Percentiles rank a stretch among this genome's conserved stretches.
These are phyloP conservation scores for Naegleria gruberi DNA, from an alignment of 208 protist genomes.

Conservation along the genomic window DNA sequence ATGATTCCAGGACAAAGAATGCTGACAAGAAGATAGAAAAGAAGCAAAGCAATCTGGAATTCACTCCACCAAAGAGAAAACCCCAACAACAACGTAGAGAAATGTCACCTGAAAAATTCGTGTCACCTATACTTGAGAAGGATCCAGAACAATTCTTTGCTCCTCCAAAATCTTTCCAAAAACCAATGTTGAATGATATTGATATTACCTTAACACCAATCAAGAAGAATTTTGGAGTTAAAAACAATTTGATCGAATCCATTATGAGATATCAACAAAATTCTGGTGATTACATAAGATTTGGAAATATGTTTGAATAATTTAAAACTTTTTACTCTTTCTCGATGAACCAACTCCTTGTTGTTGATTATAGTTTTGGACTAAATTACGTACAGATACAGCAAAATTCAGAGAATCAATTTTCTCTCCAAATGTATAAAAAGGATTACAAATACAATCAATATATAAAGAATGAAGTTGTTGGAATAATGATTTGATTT, in stretches of 20 bases:
- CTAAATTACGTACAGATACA: background rate
- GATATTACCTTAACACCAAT: no score
- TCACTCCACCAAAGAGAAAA: no score
- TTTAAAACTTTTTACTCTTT: slow-evolving; percentile 13
- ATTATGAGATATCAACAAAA: background rate
- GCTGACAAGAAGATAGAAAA: no score
- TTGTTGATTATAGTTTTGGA: background rate
- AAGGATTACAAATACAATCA: slow-evolving; percentile 3
- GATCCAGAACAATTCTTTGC: no score
- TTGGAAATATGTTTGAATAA: background rate
- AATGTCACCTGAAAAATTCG: no score
- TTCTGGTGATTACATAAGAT: background rate
- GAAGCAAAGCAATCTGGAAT: no score
- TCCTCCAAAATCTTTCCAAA: no score
- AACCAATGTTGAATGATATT: no score
- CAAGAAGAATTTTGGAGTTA: no score
- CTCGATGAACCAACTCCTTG: background rate
- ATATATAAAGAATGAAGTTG: slow-evolving; percentile 2
- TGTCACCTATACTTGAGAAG: no score
- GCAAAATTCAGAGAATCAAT: slow-evolving; percentile 9
- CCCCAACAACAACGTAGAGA: no score
- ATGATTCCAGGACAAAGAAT: no score
- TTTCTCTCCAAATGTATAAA: background rate
- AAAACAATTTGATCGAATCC: background rate
- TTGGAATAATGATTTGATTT: background rate